Evolutionary conservation across 2,329 filamentous ascomycete species (phyloP), one percentile per base, ranked within the genome.

Genomic region (Pyricularia pennisetigena): DNA sequence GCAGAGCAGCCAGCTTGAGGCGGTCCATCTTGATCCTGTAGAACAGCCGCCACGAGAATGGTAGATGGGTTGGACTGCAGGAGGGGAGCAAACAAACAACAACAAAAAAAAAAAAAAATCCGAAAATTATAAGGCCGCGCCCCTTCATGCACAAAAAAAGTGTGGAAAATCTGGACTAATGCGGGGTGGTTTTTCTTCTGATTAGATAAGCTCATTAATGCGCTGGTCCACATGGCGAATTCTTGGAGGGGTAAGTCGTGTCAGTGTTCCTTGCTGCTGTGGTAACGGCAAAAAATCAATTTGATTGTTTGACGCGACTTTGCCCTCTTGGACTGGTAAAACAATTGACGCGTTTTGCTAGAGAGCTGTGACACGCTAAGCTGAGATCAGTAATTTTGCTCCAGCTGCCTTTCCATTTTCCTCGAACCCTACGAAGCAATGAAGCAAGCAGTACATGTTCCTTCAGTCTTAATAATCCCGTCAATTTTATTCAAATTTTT

Each of bases 1-100:
- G 87, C 81, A 97, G 88, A 82, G 90, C 86, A 73, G 95, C 86
- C 78, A 97, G 93, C 81, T 91, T 88, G 79, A 92, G 89, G 79
- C 92, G 86, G 79, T 93, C 89, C 91, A 94, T 94, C 66, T 61
- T 41, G 57, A 24, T 59, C 20, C 20, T 54, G 75, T 70, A 14
- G 14, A 26, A 29, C 20, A 26, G 14, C n/a, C 8, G 10, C n/a
- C 57, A 32, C 54, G 30, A 35, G 59, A 62, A 62, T 62, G 28
- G 59, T 28, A 16, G 59, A 62, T 62, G 59, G 57, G 30, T 41
- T 67, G 59, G 57, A 26, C 65, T 67, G 41, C 16, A 57, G 16
- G 16, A 59, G n/a, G 65, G 65, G 41, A 29, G 26, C 4, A 29
- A n/a, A 41, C 29, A 41, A 26, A 7, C 9, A 41, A 41, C n/a